Evolutionary conservation across 768 basidiomycete genomes (phyloP).

Genomic region (Lactarius quietus): DNA sequence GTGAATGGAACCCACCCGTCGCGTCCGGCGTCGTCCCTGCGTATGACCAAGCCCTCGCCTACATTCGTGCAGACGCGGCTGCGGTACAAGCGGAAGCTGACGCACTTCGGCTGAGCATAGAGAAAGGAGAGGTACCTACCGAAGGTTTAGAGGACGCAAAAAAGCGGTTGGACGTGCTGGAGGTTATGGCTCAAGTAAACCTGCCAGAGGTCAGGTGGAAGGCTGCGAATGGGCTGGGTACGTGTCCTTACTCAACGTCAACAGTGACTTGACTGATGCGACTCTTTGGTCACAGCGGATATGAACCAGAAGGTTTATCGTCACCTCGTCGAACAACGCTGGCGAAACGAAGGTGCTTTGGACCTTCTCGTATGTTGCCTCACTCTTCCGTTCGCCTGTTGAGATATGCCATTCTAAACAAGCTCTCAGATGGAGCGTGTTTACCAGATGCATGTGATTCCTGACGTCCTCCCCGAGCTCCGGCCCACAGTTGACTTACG

Average conservation of each 20-base stretch:
- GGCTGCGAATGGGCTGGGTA: slow-evolving; percentile 75
- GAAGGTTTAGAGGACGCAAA: slow-evolving; percentile 32
- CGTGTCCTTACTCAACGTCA: slow-evolving; percentile 30
- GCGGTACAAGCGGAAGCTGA: slow-evolving; percentile 44
- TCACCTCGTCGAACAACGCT: slow-evolving; percentile 77
- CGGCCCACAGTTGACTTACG: slow-evolving; percentile 74
- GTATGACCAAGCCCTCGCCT: slow-evolving; percentile 80
- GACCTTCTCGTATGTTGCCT: slow-evolving; percentile 66
- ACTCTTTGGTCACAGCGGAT: slow-evolving; percentile 45
- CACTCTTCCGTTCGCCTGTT: neutral
- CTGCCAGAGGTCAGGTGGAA: slow-evolving; percentile 80
- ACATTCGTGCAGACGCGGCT: slow-evolving; percentile 61
- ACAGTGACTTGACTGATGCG: neutral
- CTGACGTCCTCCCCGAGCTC: slow-evolving; percentile 74
- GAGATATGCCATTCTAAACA: neutral
- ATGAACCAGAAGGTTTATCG: slow-evolving; percentile 68
- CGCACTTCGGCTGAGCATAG: slow-evolving; percentile 32
- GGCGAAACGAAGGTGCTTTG: slow-evolving; percentile 80
- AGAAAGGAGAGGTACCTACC: slow-evolving; percentile 23
- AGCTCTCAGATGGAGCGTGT: slow-evolving; percentile 81
- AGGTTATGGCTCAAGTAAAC: slow-evolving; percentile 80
- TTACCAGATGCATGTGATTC: slow-evolving; percentile 86
- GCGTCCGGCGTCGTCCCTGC: slow-evolving; percentile 62
- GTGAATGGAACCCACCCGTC: slow-evolving; percentile 64
- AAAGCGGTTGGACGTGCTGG: slow-evolving; percentile 51